Evolutionary conservation across 2,329 filamentous ascomycete species (phyloP).

Genomic region (Xylaria sp.): DNA sequence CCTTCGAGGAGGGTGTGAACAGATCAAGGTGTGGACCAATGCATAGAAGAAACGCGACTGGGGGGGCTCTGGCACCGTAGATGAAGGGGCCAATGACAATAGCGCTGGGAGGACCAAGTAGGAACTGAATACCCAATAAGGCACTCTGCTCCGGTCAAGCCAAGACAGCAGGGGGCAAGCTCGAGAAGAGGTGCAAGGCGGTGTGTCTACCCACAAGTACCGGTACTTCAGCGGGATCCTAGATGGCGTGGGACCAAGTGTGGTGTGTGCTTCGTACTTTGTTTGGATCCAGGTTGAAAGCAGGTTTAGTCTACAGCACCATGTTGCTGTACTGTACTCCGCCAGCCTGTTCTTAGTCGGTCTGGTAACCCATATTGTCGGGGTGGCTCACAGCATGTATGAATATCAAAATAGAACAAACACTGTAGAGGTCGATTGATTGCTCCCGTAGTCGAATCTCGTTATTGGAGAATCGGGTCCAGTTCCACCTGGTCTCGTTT

Average conservation of each 20-base stretch:
- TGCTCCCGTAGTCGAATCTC: conserved; percentile 16
- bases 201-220: conserved; percentile 48
- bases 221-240: conserved; percentile 40
- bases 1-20: conserved; percentile 48
- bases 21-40: conserved; percentile 56
- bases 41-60: conserved; percentile 65
- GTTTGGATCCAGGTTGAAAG: conserved; percentile 37
- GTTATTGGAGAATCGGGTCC: conserved; percentile 25
- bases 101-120: conserved; percentile 53
- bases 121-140: conserved; percentile 63
- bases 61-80: conserved; percentile 58
- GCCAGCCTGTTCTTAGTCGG: conserved; percentile 19
- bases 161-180: conserved; percentile 51
- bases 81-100: conserved; percentile 65
- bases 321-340: conserved; percentile 27
- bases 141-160: conserved; percentile 60
- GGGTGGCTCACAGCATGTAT: conserved; percentile 22
- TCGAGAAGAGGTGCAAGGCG: conserved; percentile 47
- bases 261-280: conserved; percentile 21
- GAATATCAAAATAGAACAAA: conserved; percentile 20
- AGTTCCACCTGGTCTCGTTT: conserved; percentile 34
- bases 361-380: conserved; percentile 36
- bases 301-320: conserved; percentile 38
- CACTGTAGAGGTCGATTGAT: conserved; percentile 29
- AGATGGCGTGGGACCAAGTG: conserved; percentile 35